A percentile compares a stretch with the other conserved stretches of the same genome.
These are phyloP conservation scores for Coniella lustricola DNA, from an alignment of 2,329 filamentous ascomycete species.

Conservation along the genomic window DNA sequence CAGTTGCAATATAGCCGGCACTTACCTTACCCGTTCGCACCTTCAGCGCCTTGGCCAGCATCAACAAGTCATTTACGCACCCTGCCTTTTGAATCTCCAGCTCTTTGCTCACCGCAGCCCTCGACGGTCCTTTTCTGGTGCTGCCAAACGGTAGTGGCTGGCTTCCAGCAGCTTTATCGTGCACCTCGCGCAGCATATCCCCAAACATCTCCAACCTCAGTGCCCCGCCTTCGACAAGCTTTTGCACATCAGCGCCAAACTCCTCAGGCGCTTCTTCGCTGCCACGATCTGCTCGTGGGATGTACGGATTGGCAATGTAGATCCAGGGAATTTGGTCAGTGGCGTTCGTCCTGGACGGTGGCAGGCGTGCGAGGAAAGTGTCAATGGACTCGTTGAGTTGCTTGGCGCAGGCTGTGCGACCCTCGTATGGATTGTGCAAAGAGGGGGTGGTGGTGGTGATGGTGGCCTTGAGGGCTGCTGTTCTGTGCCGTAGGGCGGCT, in stretches of 20 bases:
- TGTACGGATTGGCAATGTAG: conserved; percentile 61
- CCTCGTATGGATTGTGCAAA: conserved; percentile 54
- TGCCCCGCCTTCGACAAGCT: conserved; percentile 46
- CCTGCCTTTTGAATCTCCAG: conserved; percentile 43
- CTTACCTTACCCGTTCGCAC: conserved; percentile 61
- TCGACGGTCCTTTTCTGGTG: conserved; percentile 21
- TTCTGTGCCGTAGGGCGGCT: background rate
- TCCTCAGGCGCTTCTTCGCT: conserved; percentile 43
- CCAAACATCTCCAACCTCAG: conserved; percentile 41
- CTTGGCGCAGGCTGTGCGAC: conserved; percentile 43
- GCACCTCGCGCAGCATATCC: conserved; percentile 43
- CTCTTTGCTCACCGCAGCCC: conserved; percentile 33
- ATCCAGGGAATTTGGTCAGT: conserved; percentile 56
- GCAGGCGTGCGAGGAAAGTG: conserved; percentile 59
- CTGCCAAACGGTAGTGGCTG: background rate
- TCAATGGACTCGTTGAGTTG: conserved; percentile 33
- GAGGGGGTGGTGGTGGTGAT: conserved; percentile 7
- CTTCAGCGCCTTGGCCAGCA: conserved; percentile 50
- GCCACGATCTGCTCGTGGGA: conserved; percentile 32
- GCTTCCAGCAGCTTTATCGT: conserved; percentile 12
- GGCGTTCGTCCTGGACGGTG: conserved; percentile 54
- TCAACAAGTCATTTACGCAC: conserved; percentile 48
- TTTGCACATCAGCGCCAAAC: conserved; percentile 36
- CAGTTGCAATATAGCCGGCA: too few relatives aligned
- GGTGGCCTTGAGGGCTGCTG: conserved; percentile 1